Evolutionary conservation across 352 stramenopile genomes (phyloP).

Genomic region (Phytophthora quininea): DNA sequence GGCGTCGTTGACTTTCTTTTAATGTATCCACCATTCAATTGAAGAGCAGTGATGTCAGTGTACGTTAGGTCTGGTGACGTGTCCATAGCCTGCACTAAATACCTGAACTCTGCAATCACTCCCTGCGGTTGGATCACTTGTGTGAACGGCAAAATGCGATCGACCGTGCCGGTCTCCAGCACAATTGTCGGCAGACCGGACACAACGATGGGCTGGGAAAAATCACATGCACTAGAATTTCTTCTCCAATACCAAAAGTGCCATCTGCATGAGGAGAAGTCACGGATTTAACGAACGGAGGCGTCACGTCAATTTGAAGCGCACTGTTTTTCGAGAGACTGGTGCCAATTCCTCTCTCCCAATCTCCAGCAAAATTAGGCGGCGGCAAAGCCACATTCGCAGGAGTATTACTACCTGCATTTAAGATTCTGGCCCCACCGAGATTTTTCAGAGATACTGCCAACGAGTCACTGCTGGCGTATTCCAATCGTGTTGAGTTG

Average conservation of each 20-base stretch:
- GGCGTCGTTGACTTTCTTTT: constrained; percentile 57
- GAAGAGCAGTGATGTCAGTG: constrained; percentile 44
- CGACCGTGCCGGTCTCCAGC: constrained; percentile 65
- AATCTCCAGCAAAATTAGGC: constrained; percentile 54
- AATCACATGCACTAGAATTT: constrained; percentile 77
- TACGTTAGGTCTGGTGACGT: constrained; percentile 75
- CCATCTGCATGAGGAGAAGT: constrained; percentile 65
- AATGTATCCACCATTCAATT: constrained; percentile 65
- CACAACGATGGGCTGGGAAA: constrained; percentile 68
- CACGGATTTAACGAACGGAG: constrained; percentile 52
- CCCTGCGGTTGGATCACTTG: constrained; percentile 45
- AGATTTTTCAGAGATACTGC: constrained; percentile 38
- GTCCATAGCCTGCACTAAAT: constrained; percentile 76
- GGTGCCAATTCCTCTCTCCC: constrained; percentile 63
- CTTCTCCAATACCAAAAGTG: constrained; percentile 75
- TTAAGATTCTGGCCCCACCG: constrained; percentile 40
- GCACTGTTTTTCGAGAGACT: constrained; percentile 56
- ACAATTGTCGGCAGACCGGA: constrained; percentile 63
- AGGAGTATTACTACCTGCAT: constrained; percentile 31
- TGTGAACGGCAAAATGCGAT: constrained; percentile 63
- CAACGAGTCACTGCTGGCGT: constrained; percentile 66
- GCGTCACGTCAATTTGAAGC: constrained; percentile 60
- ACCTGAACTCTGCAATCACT: constrained; percentile 68
- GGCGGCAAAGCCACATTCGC: constrained; percentile 59
- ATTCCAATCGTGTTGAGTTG: constrained; percentile 65